Percentiles rank a stretch among this genome's conserved stretches.
phyloP scores from a whole-genome alignment of 495 filamentous ascomycete species.

The Hypoxylon intermedium region DNA sequence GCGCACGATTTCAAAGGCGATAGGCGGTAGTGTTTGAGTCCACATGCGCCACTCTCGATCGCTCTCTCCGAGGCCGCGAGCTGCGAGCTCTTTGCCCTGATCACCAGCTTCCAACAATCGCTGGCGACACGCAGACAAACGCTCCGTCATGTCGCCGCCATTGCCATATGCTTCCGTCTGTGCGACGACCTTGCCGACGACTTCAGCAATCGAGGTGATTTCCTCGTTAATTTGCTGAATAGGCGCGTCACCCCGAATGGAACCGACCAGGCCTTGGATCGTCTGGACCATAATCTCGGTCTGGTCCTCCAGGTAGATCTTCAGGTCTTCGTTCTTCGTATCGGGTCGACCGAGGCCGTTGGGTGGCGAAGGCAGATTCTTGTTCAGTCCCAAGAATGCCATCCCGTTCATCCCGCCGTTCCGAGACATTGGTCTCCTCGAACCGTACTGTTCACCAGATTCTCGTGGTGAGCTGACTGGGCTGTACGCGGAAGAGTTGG shows the following conservation, averaged over 20 bases:
- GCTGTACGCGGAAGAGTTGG: slow-evolving; percentile 63
- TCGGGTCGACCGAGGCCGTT: slow-evolving; percentile 46
- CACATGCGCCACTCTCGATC: slow-evolving; percentile 66
- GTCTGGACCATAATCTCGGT: slow-evolving; percentile 79
- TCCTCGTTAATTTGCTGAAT: slow-evolving; percentile 72
- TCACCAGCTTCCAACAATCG: slow-evolving; percentile 72
- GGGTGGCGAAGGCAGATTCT: slow-evolving; percentile 44
- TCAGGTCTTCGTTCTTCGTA: slow-evolving; percentile 73
- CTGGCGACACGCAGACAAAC: slow-evolving; percentile 67
- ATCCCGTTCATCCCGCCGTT: slow-evolving; percentile 42
- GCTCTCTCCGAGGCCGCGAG: slow-evolving; percentile 52
- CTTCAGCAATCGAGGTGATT: slow-evolving; percentile 71
- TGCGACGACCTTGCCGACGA: slow-evolving; percentile 72
- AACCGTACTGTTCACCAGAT: slow-evolving; percentile 48
- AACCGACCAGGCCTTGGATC: slow-evolving; percentile 80
- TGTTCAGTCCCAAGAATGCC: slow-evolving; percentile 46
- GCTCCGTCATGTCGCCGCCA: slow-evolving; percentile 67
- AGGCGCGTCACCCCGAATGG: slow-evolving; percentile 73
- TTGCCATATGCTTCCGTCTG: slow-evolving; percentile 68
- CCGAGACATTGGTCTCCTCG: slow-evolving; percentile 45
- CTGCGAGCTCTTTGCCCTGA: slow-evolving; percentile 63
- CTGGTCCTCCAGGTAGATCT: slow-evolving; percentile 83
- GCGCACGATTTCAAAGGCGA: slow-evolving; percentile 86
- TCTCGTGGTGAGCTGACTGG: slow-evolving; percentile 61
- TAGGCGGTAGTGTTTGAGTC: slow-evolving; percentile 75